Evolutionary conservation across 441 rosid genomes (phyloP).

Genomic region (Bruguiera hainesii): DNA sequence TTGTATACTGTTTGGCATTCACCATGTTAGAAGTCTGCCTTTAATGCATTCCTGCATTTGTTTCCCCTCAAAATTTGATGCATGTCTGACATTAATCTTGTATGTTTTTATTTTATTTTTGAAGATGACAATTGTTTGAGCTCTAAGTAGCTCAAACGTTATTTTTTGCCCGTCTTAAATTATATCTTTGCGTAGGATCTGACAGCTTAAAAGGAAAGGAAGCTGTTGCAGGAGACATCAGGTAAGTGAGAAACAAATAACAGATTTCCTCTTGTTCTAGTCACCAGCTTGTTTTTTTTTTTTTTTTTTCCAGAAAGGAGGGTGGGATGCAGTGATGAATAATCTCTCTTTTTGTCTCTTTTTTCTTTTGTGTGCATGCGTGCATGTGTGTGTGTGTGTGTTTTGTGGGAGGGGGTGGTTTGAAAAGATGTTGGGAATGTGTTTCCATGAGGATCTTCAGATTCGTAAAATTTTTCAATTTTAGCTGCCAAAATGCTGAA

Average conservation of each 20-base stretch:
- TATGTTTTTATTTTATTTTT: neutral
- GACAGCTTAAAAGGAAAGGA: constrained; percentile 21
- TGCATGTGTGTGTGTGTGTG: too few species aligned
- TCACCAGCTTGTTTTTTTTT: too few species aligned
- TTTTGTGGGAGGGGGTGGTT: neutral
- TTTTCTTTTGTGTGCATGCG: too few species aligned
- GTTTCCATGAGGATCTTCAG: neutral
- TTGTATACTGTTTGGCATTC: neutral
- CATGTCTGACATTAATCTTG: constrained; percentile 3
- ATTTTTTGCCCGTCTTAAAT: neutral
- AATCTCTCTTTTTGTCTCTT: too few species aligned
- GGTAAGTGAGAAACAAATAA: constrained; percentile 28
- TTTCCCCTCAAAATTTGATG: neutral
- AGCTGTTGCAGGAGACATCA: constrained; percentile 15
- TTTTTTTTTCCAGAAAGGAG: neutral
- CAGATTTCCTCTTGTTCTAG: neutral
- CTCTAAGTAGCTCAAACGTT: neutral
- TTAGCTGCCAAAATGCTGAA: neutral
- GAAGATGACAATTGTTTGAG: constrained; percentile 2
- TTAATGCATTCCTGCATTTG: too few species aligned
- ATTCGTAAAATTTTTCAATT: neutral
- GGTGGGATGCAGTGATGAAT: neutral
- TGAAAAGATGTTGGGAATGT: neutral
- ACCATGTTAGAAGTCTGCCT: too few species aligned
- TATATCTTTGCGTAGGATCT: constrained; percentile 30